A percentile compares a stretch with the other conserved stretches of the same genome.
phyloP scores from a whole-genome alignment of 208 protist species.

The Leishmania turanica region DNA sequence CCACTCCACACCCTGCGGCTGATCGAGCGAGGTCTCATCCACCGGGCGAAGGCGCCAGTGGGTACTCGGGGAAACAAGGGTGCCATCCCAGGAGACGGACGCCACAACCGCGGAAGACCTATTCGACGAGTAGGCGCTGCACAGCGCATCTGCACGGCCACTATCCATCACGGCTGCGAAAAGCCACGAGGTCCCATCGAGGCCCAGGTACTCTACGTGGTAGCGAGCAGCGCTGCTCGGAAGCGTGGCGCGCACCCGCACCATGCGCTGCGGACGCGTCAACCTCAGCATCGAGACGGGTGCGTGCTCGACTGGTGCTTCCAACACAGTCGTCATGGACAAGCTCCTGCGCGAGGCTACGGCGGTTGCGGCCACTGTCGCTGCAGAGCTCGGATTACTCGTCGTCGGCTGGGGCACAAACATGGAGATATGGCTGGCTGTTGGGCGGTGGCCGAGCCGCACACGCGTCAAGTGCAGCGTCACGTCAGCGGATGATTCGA shows the following conservation, averaged over 20 bases:
- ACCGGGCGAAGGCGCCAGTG: slow-evolving; percentile 60
- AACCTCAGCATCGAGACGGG: slow-evolving; percentile 13
- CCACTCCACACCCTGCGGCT: slow-evolving; percentile 45
- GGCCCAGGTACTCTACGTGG: slow-evolving; percentile 69
- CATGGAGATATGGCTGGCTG: slow-evolving; percentile 1
- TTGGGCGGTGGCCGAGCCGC: slow-evolving; percentile 20
- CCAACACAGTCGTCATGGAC: too few relatives aligned
- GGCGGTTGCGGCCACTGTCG: too few relatives aligned
- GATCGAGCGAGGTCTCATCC: background rate
- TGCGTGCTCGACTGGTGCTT: background rate
- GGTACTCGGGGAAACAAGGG: slow-evolving; percentile 36
- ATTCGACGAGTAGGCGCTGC: background rate
- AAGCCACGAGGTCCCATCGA: slow-evolving; percentile 71
- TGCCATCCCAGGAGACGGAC: slow-evolving; percentile 40
- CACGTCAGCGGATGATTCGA: slow-evolving; percentile 17
- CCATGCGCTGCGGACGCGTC: slow-evolving; percentile 24
- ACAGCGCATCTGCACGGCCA: slow-evolving; percentile 2
- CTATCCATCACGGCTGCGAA: slow-evolving; percentile 41
- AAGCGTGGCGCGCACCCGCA: slow-evolving; percentile 50
- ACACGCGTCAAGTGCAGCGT: slow-evolving; percentile 24
- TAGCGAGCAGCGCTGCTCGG: slow-evolving; percentile 42
- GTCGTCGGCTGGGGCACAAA: background rate
- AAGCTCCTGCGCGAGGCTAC: background rate
- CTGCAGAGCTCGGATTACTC: background rate
- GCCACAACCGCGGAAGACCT: background rate